phyloP scores from a whole-genome alignment of 257 asterid genomes.

The Salvia miltiorrhiza region DNA sequence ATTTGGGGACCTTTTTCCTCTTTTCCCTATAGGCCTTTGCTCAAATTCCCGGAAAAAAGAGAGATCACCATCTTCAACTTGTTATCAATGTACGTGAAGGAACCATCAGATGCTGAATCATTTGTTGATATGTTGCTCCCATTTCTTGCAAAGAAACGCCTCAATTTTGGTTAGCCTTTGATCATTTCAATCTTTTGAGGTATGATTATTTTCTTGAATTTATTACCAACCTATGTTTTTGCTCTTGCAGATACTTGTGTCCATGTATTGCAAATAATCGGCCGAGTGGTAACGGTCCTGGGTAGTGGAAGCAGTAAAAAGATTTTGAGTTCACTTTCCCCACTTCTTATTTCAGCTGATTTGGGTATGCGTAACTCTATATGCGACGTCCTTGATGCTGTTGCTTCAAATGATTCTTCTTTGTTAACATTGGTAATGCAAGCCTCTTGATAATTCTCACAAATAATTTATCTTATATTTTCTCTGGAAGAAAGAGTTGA shows the following conservation, averaged over 20 bases:
- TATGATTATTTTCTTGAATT: not conserved
- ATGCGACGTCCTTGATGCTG: conserved; percentile 78
- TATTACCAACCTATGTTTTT: conserved; percentile 11
- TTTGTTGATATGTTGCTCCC: conserved; percentile 83
- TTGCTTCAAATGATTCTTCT: conserved; percentile 65
- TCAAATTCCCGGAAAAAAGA: conserved; percentile 54
- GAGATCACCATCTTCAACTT: conserved; percentile 66
- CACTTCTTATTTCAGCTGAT: conserved; percentile 66
- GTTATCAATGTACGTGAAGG: conserved; percentile 61
- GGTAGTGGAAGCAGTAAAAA: conserved; percentile 51
- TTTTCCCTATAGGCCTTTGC: conserved; percentile 40
- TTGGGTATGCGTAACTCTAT: conserved; percentile 54
- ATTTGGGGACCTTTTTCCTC: conserved; percentile 9
- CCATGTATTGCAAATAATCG: conserved; percentile 53
- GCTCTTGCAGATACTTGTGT: conserved; percentile 53
- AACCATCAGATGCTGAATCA: conserved; percentile 53
- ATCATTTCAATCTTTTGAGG: not conserved
- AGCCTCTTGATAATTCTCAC: not conserved
- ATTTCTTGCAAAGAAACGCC: conserved; percentile 55
- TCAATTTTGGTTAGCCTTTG: conserved; percentile 55
- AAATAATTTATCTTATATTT: not conserved
- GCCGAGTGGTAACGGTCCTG: conserved; percentile 42
- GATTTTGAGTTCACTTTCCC: conserved; percentile 56
- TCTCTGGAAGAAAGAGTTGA: not conserved
- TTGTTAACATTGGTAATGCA: conserved; percentile 53